Base-by-base conservation (phyloP, 805 yeast species). In the Sporopachydermia lactativora region DNA sequence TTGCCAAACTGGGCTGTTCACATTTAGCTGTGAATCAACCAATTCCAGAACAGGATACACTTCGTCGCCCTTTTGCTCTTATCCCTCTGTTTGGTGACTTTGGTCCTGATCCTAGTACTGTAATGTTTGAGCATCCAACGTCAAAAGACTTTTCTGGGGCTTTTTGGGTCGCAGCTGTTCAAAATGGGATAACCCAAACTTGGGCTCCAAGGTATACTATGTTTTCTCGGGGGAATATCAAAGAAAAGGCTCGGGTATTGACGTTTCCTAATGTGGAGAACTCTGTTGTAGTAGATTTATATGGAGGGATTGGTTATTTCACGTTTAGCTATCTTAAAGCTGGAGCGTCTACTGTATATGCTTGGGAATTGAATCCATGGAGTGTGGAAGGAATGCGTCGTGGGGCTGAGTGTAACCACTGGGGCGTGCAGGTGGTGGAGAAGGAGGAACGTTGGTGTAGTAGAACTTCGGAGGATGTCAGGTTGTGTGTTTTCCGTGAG, bases 351-450 rank as follows among this genome's bases (percentile, higher is more conserved):
- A 53, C 59, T 14, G 58, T 82, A 1, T 67, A 75, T 38, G 77
- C 94, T 51, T 84, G 94, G 84, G 95, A 84, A 45, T 56, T 84
- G 36, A 84, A 85, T 49, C 81, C 84, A 2, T 83, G 92, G 92
- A 80, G 89, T 37, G 68, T 80, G 3, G 75, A 77, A 47, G 95
- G 94, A 0, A 61, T 84, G 34, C 49, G 58, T 2, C 61, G 74
- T 35, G 86, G 86, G 1, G 66, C 78, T 3, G 34, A 42, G 2
- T 53, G 48, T 2, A 80, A 76, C 46, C 57, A 59, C 5, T 62
- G 68, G 52, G 53, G 48, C 2, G 64, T 61, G 41, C 54, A 57
- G 36, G 46, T 64, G 2, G 55, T 75, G 1, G 47, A 49, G 8
- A 44, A 40, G 2, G 52, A 51, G 3, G 66, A 68, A 19, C 44